Conservation (phyloP, 2,329 filamentous ascomycete species). For the Pestalotiopsis sp. region DNA sequence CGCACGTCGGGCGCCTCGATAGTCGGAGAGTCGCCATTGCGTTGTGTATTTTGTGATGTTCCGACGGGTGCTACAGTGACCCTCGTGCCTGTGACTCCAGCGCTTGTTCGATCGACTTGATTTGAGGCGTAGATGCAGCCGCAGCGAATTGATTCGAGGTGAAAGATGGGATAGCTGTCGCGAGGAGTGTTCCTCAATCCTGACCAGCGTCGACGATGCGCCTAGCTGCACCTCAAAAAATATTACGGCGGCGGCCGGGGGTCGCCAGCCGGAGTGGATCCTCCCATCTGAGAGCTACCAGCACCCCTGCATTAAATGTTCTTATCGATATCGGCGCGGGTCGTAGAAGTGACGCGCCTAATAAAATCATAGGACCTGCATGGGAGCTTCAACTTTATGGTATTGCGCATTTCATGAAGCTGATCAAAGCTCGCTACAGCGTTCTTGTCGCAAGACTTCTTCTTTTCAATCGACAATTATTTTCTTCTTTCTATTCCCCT, state of each 20-base stretch:
- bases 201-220: background rate
- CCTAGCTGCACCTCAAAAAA: background rate
- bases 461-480: background rate
- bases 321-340: background rate
- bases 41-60: background rate
- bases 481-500: background rate
- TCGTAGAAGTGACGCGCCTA: background rate
- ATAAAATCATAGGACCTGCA: background rate
- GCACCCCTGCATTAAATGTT: background rate
- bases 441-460: background rate
- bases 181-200: background rate
- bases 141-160: background rate
- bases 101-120: background rate
- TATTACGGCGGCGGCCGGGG: background rate
- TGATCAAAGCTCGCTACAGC: background rate
- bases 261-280: background rate
- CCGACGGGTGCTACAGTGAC: background rate
- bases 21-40: slow-evolving; percentile 16
- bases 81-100: background rate
- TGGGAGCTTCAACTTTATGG: background rate
- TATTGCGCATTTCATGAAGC: background rate
- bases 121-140: background rate
- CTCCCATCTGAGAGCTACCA: background rate
- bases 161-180: background rate
- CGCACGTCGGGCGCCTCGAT: slow-evolving; percentile 14